Evolutionary conservation across 148 eudicot genomes (phyloP).

Genomic region (Amaranthus hypochondriacus): DNA sequence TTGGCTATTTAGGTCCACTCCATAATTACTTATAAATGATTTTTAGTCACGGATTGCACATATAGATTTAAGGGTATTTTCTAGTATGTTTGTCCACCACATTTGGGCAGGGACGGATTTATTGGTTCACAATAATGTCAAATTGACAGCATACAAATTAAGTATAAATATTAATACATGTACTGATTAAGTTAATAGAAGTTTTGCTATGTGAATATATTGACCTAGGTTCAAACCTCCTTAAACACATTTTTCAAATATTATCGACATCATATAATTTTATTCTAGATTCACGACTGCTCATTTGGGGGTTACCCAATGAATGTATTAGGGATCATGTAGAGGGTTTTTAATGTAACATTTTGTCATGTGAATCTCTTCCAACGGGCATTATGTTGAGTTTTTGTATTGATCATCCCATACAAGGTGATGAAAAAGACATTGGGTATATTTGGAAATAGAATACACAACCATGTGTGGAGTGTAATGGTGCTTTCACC

Average conservation of each 20-base stretch:
- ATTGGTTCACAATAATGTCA: too few relatives aligned
- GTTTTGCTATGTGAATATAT: too few relatives aligned
- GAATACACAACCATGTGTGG: not conserved
- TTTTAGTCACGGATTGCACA: slow-evolving; percentile 3
- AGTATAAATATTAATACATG: too few relatives aligned
- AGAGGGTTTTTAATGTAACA: too few relatives aligned
- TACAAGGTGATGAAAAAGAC: slow-evolving; percentile 1
- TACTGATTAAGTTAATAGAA: too few relatives aligned
- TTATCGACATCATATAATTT: too few relatives aligned
- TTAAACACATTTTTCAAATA: too few relatives aligned
- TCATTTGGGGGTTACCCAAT: too few relatives aligned
- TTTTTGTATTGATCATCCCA: not conserved
- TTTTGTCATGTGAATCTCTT: slow-evolving; percentile 8
- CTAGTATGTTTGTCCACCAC: not conserved
- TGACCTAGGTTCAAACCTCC: too few relatives aligned
- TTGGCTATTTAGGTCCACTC: slow-evolving; percentile 7
- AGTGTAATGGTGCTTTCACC: not conserved
- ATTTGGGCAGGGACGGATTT: not conserved
- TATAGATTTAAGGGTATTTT: not conserved
- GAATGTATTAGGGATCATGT: too few relatives aligned
- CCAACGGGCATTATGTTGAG: not conserved
- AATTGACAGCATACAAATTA: too few relatives aligned
- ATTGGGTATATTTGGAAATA: not conserved
- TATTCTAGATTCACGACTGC: too few relatives aligned
- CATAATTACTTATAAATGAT: not conserved